These are phyloP conservation scores for Globisporangium barbulae DNA, from an alignment of 352 stramenopile genomes.

Conservation along the genomic window DNA sequence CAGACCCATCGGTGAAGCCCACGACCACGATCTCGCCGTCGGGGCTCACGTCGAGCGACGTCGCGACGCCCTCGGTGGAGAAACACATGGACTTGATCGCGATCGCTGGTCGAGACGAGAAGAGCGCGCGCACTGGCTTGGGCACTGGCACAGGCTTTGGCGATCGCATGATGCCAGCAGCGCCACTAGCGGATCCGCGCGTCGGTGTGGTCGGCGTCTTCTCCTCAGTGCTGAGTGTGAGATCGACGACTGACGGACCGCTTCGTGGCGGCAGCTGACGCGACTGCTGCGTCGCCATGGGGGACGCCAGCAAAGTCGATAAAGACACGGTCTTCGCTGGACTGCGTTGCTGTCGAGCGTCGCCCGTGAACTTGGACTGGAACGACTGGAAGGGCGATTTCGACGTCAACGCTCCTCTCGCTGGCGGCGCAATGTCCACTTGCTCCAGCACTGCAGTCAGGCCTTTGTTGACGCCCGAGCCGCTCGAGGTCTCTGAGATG, in stretches of 20 bases:
- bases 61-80: conserved; percentile 69
- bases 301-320: conserved; percentile 15
- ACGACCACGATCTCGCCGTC: conserved; percentile 83
- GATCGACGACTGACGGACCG: conserved; percentile 32
- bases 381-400: conserved; percentile 84
- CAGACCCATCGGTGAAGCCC: conserved; percentile 73
- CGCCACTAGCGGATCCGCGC: conserved; percentile 19
- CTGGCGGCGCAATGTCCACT: conserved; percentile 33
- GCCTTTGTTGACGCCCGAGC: conserved; percentile 2
- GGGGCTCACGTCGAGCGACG: conserved; percentile 69
- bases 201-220: conserved; percentile 34
- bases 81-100: conserved; percentile 79
- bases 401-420: conserved; percentile 23
- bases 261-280: conserved; percentile 20
- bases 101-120: conserved; percentile 33
- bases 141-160: conserved; percentile 19
- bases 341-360: conserved; percentile 11
- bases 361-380: conserved; percentile 52
- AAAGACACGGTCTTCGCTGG: conserved; percentile 12
- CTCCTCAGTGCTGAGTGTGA: conserved; percentile 18
- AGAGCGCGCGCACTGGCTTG: conserved; percentile 55
- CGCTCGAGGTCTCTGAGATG: conserved; percentile 7
- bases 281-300: conserved; percentile 14
- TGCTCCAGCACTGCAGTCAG: conserved; percentile 38
- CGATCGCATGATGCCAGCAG: conserved; percentile 4